A percentile compares a stretch with the other conserved stretches of the same genome.
Evolutionary conservation across 1,284 basidiomycete species (phyloP).

Genomic region (Coriolopsis trogii): DNA sequence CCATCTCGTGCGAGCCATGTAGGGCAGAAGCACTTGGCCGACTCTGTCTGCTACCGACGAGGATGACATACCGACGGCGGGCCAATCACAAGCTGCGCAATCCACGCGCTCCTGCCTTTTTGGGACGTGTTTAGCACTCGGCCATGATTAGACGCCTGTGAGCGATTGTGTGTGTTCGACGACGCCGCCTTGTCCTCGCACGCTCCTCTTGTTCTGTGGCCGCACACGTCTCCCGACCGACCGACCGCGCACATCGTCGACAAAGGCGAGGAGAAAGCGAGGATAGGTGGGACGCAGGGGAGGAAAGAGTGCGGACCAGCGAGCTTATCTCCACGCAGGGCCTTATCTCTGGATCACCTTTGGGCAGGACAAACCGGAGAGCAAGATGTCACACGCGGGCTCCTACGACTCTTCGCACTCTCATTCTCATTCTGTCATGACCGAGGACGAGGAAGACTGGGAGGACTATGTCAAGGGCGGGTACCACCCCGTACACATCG

Average conservation of each 20-base stretch:
- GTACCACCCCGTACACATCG: constrained; percentile 96
- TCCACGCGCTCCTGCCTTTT: constrained; percentile 13
- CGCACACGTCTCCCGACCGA: constrained; percentile 1
- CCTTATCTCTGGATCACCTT: constrained; percentile 10
- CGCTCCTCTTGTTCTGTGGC: constrained; percentile 2
- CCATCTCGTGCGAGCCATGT: too few species aligned
- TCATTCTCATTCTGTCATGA: constrained; percentile 62
- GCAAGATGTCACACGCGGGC: constrained; percentile 45
- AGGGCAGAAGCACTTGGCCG: too few species aligned
- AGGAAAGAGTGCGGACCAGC: constrained; percentile 6
- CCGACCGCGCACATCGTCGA: not conserved
- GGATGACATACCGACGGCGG: too few species aligned
- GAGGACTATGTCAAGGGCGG: constrained; percentile 90
- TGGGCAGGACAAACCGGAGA: constrained; percentile 8
- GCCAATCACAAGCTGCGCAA: constrained; percentile 22
- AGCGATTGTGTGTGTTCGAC: too few species aligned
- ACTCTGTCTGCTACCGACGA: too few species aligned
- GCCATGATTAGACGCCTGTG: constrained; percentile 11
- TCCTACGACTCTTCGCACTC: constrained; percentile 57
- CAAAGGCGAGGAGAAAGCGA: not conserved
- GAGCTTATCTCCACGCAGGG: constrained; percentile 18
- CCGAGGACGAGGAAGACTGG: constrained; percentile 84
- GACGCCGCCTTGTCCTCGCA: constrained; percentile 1
- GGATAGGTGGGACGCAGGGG: not conserved
- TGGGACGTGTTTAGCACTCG: constrained; percentile 21